Evolutionary conservation across 768 basidiomycete species (phyloP), one percentile per base, ranked within the genome.

Genomic region (Pleurotus eryngii): DNA sequence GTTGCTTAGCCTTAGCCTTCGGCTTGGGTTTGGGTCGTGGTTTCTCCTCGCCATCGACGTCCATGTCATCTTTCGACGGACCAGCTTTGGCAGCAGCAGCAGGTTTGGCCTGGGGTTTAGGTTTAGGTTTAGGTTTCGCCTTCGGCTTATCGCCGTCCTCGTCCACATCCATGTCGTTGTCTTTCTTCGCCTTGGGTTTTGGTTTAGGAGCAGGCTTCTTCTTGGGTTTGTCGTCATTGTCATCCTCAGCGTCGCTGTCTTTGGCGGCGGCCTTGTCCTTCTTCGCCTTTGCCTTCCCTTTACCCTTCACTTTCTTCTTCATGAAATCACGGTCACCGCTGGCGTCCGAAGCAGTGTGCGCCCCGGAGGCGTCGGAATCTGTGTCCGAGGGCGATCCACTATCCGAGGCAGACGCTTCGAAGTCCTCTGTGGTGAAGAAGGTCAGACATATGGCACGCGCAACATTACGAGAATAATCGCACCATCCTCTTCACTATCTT

Each of bases 341-440:
- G 43, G 89, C 90, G 65, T 92, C 91, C 0, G 92, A 92, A 9
- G 89, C 92, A 4, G 90, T 92, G 56, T 85, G 81, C 1, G 86
- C 90, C 3, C 84, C 88, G 27, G 86, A 89, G 4, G 66, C 76
- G 17, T 72, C 82, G 84, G 83, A 83, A 50, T 90, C 91, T 37
- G 75, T 80, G 14, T 83, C 89, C 39, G 84, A 87, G 0, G 95
- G 92, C 3, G 95, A 97, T n/a, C 95, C 95, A 46, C 76, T 79
- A 65, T 97, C 95, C 0, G 90, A 90, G 1, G 76, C 87, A 5
- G 89, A 92, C 6, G 87, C 94, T 59, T 86, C 73, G 82, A 98
- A 98, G 72, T 97, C 95, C 70, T 95, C 61, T 46, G 49, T 24
- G 35, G 2, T 20, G 47, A 48, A 17, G 11, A 48, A 46, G 27